A percentile compares a stretch with the other conserved stretches of the same genome.
Evolutionary conservation across 208 protist genomes (phyloP).

Genomic region (Leishmania tarentolae): DNA sequence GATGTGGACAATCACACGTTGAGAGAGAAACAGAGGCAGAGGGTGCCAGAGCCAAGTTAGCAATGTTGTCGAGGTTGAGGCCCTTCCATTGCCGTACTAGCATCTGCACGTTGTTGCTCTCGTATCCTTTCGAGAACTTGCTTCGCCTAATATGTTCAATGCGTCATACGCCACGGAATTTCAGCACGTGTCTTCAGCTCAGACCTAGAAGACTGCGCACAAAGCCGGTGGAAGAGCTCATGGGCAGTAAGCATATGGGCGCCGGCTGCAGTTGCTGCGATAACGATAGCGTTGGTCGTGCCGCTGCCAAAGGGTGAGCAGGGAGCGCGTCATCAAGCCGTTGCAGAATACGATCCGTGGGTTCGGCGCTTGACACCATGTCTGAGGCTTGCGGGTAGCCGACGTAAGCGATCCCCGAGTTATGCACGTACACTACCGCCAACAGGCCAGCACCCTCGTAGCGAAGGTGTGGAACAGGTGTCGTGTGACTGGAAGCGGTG

Average conservation of each 20-base stretch:
- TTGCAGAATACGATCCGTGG: not conserved
- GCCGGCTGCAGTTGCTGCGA: not conserved
- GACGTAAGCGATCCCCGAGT: slow-evolving; percentile 60
- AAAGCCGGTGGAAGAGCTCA: slow-evolving; percentile 31
- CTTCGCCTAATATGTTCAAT: not conserved
- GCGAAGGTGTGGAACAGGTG: slow-evolving; percentile 3
- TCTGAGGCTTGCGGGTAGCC: slow-evolving; percentile 22
- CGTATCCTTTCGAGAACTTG: not conserved
- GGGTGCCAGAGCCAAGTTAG: not conserved
- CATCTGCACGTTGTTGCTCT: not conserved
- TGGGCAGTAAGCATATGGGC: slow-evolving; percentile 20
- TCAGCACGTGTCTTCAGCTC: not conserved
- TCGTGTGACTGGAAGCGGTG: no score
- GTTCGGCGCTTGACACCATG: not conserved
- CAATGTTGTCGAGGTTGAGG: not conserved
- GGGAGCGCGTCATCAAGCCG: not conserved
- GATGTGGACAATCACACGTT: not conserved
- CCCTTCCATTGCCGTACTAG: not conserved
- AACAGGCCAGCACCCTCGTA: slow-evolving; percentile 53
- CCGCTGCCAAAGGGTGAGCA: not conserved
- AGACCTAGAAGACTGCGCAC: slow-evolving; percentile 26
- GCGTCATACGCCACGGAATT: not conserved
- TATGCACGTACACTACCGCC: slow-evolving; percentile 68
- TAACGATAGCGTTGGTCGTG: not conserved
- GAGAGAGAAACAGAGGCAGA: not conserved